These are phyloP conservation scores for Sporothrix dimorphospora DNA, from an alignment of 2,329 filamentous ascomycete genomes.

Conservation along the genomic window DNA sequence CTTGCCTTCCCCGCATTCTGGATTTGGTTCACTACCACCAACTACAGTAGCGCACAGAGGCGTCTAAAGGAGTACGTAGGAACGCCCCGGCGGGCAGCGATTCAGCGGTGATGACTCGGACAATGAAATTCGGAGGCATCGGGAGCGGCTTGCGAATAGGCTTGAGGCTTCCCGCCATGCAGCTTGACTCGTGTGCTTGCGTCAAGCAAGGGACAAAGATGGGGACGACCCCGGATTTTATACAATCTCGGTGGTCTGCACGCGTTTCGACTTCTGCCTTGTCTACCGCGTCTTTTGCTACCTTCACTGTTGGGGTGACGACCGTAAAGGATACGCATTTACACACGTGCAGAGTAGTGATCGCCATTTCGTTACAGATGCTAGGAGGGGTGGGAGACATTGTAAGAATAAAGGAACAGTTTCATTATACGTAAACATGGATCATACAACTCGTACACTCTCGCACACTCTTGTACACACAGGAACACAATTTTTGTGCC, in stretches of 20 bases:
- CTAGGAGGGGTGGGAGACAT: background rate
- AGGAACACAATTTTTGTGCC: background rate
- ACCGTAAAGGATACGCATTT: too few species aligned
- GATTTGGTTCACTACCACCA: too few species aligned
- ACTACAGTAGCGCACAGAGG: background rate
- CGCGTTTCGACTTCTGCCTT: background rate
- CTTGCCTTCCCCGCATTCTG: background rate
- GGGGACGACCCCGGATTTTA: background rate
- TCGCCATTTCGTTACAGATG: background rate
- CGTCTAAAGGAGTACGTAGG: background rate
- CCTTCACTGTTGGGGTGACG: background rate
- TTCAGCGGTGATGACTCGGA: constrained; percentile 10
- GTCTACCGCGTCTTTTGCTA: background rate
- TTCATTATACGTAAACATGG: background rate
- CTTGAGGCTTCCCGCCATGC: background rate
- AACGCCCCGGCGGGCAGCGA: background rate
- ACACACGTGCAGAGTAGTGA: background rate
- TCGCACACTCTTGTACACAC: background rate
- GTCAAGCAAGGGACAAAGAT: too few species aligned
- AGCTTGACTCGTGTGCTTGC: background rate
- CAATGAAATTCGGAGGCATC: constrained; percentile 2
- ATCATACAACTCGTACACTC: background rate
- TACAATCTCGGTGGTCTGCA: background rate
- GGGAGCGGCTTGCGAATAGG: background rate
- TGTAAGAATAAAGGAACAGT: background rate